Conservation (phyloP, 257 asterid species). For the Rubia yunnanensis region DNA sequence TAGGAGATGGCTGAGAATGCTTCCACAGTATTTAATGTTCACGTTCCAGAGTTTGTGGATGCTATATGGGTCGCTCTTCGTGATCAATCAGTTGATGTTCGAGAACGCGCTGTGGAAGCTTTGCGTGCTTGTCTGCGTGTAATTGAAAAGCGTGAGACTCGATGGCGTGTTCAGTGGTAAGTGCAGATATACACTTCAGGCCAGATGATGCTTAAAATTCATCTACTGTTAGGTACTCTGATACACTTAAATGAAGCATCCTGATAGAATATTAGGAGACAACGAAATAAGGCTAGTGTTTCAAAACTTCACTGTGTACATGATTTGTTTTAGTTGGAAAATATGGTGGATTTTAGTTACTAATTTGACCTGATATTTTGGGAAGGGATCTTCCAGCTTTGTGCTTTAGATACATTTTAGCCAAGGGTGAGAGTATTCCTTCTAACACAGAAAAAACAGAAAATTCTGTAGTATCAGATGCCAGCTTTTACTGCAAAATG, state of each 20-base stretch:
- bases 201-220: neutral
- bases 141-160: conserved; percentile 96
- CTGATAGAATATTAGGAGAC: neutral
- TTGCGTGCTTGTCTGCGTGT: conserved; percentile 96
- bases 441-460: neutral
- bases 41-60: conserved; percentile 93
- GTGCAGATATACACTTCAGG: conserved; percentile 13
- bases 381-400: neutral
- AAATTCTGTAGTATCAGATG: neutral
- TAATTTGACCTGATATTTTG: neutral
- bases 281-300: too few species aligned
- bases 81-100: conserved; percentile 79
- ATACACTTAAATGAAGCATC: too few species aligned
- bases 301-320: neutral
- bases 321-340: neutral
- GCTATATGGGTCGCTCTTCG: conserved; percentile 98
- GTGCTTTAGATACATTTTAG: neutral
- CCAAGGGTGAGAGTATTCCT: too few species aligned
- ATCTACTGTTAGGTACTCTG: neutral
- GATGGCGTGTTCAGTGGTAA: conserved; percentile 99
- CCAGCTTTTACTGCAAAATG: neutral
- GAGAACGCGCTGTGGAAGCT: conserved; percentile 95
- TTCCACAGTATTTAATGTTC: conserved; percentile 95
- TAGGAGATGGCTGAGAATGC: conserved; percentile 99
- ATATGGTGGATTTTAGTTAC: neutral